A percentile compares a stretch with the other conserved stretches of the same genome.
phyloP scores from a whole-genome alignment of 2,329 filamentous ascomycete species.

The Aspergillus aculeatinus region DNA sequence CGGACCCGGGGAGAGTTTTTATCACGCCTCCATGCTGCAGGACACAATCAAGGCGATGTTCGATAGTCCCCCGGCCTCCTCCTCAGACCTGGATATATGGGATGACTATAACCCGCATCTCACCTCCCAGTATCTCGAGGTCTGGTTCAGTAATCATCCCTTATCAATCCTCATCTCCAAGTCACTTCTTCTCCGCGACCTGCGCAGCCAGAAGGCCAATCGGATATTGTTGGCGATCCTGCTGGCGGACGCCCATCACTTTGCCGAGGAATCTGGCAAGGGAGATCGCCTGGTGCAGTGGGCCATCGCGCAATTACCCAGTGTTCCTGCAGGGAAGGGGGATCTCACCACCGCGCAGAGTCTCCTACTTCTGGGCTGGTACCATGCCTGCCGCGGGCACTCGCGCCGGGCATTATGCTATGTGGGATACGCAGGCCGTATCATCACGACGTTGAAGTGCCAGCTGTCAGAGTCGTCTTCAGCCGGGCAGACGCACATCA shows the following conservation, averaged over 20 bases:
- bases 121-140: slow-evolving; percentile 1
- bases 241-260: slow-evolving; percentile 4
- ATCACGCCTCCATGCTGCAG: not conserved
- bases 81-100: not conserved
- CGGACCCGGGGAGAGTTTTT: not conserved
- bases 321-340: not conserved
- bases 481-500: not conserved
- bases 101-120: not conserved
- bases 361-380: slow-evolving; percentile 2
- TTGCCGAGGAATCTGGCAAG: not conserved
- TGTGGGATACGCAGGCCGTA: slow-evolving; percentile 1
- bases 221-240: slow-evolving; percentile 3
- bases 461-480: not conserved
- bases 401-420: slow-evolving; percentile 4
- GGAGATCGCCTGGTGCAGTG: not conserved
- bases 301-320: not conserved
- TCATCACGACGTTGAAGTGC: not conserved
- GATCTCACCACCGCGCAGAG: slow-evolving; percentile 6
- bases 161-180: slow-evolving; percentile 6
- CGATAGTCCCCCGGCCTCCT: not conserved
- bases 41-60: slow-evolving; percentile 1
- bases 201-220: not conserved
- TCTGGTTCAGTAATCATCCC: slow-evolving; percentile 7
- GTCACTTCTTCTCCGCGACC: slow-evolving; percentile 4
- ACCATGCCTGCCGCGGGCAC: slow-evolving; percentile 1